Conservation (phyloP, 2,329 filamentous ascomycete species). For the Davidsoniella virescens region DNA sequence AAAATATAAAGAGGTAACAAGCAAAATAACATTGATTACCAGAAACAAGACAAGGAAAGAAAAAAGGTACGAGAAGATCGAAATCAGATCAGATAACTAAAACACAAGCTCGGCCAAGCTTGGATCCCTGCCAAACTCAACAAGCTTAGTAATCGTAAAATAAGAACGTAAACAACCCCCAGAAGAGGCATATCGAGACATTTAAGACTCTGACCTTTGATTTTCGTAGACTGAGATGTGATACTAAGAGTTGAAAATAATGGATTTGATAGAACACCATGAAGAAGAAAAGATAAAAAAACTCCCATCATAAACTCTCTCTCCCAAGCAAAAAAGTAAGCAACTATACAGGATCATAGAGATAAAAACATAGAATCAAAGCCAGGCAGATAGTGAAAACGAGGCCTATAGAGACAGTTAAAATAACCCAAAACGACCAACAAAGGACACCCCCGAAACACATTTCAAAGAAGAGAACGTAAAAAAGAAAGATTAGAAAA, state of each 20-base stretch:
- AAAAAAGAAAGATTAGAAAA: neutral
- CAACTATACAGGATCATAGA: too few relatives aligned
- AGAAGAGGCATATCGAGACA: neutral
- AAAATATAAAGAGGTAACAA: neutral
- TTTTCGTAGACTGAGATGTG: too few relatives aligned
- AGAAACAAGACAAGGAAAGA: too few relatives aligned
- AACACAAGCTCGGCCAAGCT: neutral
- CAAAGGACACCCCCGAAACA: neutral
- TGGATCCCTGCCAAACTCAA: neutral
- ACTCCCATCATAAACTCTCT: too few relatives aligned
- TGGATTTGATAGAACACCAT: too few relatives aligned
- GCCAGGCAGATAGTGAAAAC: neutral
- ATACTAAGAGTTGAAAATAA: too few relatives aligned
- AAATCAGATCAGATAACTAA: slow-evolving; percentile 3
- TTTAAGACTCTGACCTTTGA: too few relatives aligned
- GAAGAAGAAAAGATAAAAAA: too few relatives aligned
- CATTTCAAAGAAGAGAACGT: neutral
- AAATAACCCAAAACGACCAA: slow-evolving; percentile 1
- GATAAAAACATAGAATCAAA: neutral
- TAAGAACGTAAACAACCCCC: neutral
- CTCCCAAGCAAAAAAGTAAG: too few relatives aligned
- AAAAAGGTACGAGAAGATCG: neutral
- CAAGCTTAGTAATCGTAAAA: neutral
- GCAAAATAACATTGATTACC: neutral
- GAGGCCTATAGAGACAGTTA: neutral